Conservation (phyloP, 116 monocot species). For the Dioscorea cayenensis region DNA sequence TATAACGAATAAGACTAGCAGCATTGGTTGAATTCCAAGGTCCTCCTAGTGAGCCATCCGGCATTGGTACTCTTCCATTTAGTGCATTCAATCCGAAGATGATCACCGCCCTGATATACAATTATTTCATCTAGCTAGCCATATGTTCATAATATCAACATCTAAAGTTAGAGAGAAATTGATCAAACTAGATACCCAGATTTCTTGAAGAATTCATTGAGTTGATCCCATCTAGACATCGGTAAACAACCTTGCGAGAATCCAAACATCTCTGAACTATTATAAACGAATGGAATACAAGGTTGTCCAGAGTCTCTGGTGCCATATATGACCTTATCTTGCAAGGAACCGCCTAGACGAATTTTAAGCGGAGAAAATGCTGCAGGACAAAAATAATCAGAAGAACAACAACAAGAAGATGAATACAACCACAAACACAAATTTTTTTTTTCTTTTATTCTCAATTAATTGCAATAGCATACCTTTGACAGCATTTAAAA, state of each 20-base stretch:
- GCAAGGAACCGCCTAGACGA: constrained; percentile 80
- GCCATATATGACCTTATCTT: constrained; percentile 86
- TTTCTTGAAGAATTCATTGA: constrained; percentile 74
- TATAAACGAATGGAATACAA: constrained; percentile 58
- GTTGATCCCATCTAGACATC: constrained; percentile 87
- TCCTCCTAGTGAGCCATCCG: constrained; percentile 73
- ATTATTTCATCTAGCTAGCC: background rate
- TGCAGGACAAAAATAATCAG: constrained; percentile 19
- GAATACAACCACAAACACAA: background rate
- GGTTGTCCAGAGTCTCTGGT: constrained; percentile 24
- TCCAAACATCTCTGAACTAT: constrained; percentile 73
- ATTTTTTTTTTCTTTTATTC: background rate
- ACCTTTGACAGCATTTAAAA: constrained; percentile 92
- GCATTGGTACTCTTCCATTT: constrained; percentile 56
- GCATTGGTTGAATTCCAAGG: constrained; percentile 88
- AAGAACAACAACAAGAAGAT: background rate
- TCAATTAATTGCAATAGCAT: background rate
- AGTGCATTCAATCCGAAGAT: constrained; percentile 91
- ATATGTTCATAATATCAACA: no score
- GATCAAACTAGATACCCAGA: constrained; percentile 35
- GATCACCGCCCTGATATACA: constrained; percentile 46
- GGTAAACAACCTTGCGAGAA: constrained; percentile 77
- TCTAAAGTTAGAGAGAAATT: background rate
- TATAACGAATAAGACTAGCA: constrained; percentile 67
- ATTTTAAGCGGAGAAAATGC: constrained; percentile 85